Base-by-base conservation (phyloP, 2,329 filamentous ascomycete species). In the Fusarium sp. region DNA sequence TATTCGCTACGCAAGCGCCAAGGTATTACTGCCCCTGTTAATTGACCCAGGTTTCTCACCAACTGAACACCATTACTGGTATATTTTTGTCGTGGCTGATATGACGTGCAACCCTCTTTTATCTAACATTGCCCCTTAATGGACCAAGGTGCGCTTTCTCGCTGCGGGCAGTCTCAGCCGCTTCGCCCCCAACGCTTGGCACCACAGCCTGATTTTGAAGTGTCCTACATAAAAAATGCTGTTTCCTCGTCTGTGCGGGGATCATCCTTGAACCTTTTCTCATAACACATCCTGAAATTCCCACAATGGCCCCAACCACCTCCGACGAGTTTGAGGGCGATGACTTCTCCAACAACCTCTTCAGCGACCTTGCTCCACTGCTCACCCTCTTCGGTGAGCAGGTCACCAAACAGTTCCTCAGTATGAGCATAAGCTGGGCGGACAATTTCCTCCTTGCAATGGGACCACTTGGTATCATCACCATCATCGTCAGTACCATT, bases 361-460 rank as follows among this genome's bases (percentile, higher is more conserved):
- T 29, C 16, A 50, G 24, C 5, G 45, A 50, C 45, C 16, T 50
- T 7, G 45, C 45, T 5, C 45, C 45, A 1, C 18, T 57, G 0
- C 31, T 79, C 0, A 64, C 76, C 0, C 77, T 79, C 3, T 88
- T 88, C 40, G 86, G 85, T 1, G 85, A 87, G 45, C 79, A 82
- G 22, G 82, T 86, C 5, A 85, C 85, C 0, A 87, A 84, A 72
- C 86, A 88, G 72, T 88, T 85, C 5, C 42, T 47, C 22, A 18
- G 22, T 62, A 80, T 88, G 27, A 86, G 84, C 56, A 81, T 84
- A 3, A 81, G 78, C 3, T 77, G 81, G 54, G 74, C 83, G 0
- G 87, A 88, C 38, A 82, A 83, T 42, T 75, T 88, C 2, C 82
- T 87, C 5, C 82, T 89, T 14, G 83, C 86, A 0, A 80, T 87